Evolutionary conservation across 192 early-diverging fungal genomes (phyloP).

Genomic region (Coemansia sp.): DNA sequence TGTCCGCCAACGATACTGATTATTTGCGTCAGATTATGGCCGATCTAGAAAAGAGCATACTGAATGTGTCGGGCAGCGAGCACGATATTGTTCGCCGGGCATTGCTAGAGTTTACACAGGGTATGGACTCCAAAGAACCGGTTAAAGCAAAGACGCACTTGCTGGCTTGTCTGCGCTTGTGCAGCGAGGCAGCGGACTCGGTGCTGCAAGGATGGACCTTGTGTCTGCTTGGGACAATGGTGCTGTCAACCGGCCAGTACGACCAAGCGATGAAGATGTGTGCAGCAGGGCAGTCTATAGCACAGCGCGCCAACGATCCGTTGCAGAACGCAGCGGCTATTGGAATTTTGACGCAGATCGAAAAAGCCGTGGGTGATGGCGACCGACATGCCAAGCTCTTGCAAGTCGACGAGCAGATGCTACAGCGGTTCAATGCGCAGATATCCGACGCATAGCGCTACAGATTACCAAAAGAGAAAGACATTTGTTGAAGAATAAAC

Average conservation of each 20-base stretch:
- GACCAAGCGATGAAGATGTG: conserved; percentile 52
- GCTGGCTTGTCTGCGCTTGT: conserved; percentile 29
- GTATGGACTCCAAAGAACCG: conserved; percentile 28
- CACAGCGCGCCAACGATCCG: conserved; percentile 37
- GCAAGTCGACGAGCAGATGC: conserved; percentile 26
- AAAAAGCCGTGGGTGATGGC: conserved; percentile 39
- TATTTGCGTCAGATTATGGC: background rate
- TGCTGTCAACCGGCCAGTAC: conserved; percentile 45
- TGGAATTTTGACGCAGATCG: conserved; percentile 39
- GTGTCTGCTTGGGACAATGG: conserved; percentile 38
- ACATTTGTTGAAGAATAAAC: background rate
- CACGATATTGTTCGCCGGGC: conserved; percentile 17
- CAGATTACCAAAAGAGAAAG: background rate
- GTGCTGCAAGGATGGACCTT: conserved; percentile 47
- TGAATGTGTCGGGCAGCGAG: conserved; percentile 7
- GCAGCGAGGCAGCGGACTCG: conserved; percentile 25
- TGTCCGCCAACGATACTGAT: background rate
- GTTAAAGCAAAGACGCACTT: conserved; percentile 44
- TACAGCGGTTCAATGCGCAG: conserved; percentile 33
- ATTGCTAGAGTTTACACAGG: conserved; percentile 33
- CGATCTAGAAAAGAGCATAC: conserved; percentile 1
- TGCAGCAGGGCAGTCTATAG: conserved; percentile 38
- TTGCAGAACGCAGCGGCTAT: conserved; percentile 50
- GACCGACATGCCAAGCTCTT: conserved; percentile 34
- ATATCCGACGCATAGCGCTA: conserved; percentile 14